phyloP scores from a whole-genome alignment of 2,329 filamentous ascomycete genomes.

The Sordariomycetes sp. region DNA sequence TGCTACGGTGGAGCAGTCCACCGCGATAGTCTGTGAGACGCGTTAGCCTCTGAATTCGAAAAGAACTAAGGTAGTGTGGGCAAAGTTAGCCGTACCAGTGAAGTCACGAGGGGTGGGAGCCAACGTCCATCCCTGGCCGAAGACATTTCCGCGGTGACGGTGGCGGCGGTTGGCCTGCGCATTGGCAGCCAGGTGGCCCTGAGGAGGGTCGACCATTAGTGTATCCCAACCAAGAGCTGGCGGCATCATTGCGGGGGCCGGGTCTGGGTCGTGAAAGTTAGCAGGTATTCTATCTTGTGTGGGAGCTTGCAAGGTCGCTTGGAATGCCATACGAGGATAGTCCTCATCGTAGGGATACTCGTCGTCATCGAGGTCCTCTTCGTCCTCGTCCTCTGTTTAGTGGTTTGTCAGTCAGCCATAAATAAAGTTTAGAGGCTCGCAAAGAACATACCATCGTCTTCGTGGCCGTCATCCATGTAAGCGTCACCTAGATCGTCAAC shows the following conservation, averaged over 20 bases:
- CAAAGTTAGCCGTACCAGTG: constrained; percentile 28
- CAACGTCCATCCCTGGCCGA: constrained; percentile 18
- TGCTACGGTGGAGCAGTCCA: constrained; percentile 36
- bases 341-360: constrained; percentile 52
- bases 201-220: constrained; percentile 7
- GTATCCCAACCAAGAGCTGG: constrained; percentile 46
- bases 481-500: constrained; percentile 39
- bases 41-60: not conserved
- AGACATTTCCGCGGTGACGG: not conserved
- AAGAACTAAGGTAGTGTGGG: not conserved
- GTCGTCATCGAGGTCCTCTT: constrained; percentile 59
- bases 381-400: constrained; percentile 51
- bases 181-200: not conserved
- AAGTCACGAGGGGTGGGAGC: constrained; percentile 42
- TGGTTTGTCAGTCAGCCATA: constrained; percentile 14
- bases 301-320: not conserved
- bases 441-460: constrained; percentile 41
- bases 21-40: constrained; percentile 31
- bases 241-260: constrained; percentile 33
- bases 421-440: not conserved
- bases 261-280: constrained; percentile 12
- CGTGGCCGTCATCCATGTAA: constrained; percentile 43
- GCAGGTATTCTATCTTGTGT: not conserved
- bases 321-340: constrained; percentile 38
- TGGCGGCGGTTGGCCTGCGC: not conserved